These are phyloP conservation scores for Alternaria atra DNA, from an alignment of 2,329 filamentous ascomycete species.

Conservation along the genomic window DNA sequence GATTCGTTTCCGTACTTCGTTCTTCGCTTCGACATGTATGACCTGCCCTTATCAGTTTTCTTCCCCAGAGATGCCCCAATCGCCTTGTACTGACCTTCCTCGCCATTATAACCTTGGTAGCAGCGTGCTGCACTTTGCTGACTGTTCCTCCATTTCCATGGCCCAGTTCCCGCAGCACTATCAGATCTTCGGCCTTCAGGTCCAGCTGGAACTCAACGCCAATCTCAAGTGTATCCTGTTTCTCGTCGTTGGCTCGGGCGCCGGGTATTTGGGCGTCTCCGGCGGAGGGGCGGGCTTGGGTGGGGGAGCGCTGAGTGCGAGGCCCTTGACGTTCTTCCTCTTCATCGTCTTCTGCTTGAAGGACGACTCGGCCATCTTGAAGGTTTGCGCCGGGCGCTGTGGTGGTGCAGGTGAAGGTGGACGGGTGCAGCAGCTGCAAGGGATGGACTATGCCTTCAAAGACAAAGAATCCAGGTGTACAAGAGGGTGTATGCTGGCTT, in stretches of 20 bases:
- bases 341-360: constrained; percentile 84
- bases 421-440: constrained; percentile 12
- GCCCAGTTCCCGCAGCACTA: constrained; percentile 92
- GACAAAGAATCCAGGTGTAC: constrained; percentile 19
- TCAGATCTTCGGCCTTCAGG: constrained; percentile 87
- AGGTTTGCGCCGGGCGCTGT: constrained; percentile 29
- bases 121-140: constrained; percentile 95
- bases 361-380: constrained; percentile 63
- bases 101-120: constrained; percentile 96
- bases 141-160: constrained; percentile 97
- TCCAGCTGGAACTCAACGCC: constrained; percentile 97
- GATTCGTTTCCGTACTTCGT: constrained; percentile 95
- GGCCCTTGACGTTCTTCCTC: constrained; percentile 98
- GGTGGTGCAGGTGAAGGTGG: constrained; percentile 12
- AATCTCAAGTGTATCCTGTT: constrained; percentile 84
- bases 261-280: constrained; percentile 71
- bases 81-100: constrained; percentile 75
- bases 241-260: constrained; percentile 66
- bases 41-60: constrained; percentile 66
- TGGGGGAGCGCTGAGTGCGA: constrained; percentile 82
- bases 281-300: constrained; percentile 76
- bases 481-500: constrained; percentile 23
- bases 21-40: constrained; percentile 97
- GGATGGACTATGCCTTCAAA: constrained; percentile 8
- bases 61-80: background rate